Evolutionary conservation across 805 yeast species (phyloP), one percentile per base, ranked within the genome.

Genomic region (Metschnikowia kunwiensis): DNA sequence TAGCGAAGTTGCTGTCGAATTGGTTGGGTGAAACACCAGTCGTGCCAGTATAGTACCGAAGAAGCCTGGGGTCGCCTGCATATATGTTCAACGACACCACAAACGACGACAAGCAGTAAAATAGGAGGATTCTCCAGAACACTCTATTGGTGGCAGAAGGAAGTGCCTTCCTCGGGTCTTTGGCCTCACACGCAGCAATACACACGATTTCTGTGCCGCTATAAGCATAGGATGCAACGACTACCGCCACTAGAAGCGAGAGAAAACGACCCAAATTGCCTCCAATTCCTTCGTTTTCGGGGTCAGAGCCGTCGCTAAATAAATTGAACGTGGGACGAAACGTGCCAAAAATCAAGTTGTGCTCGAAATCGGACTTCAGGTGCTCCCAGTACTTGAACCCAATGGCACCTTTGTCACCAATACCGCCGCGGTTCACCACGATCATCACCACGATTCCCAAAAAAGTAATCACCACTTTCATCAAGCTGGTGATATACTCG

Each of bases 171-270:
- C 93, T 67, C 5, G 95, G 95, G 46, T 83, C 80, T 42, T 80
- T 68, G n/a, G 89, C 84, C 57, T 86, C 95, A 57, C 89, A 85
- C 5, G 91, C 87, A 2, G 93, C 91, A 36, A 85, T 77, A 45
- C 85, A 78, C 9, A 86, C 89, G 55, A 82, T 78, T 48, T 86
- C 95, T 1, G 88, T 82, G 0, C 95, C 95, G 32, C 83, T 77
- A 51, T 80, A 86, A 0, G 94, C 83, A 57, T 81, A 86, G 0
- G 86, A 69, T 0, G 88, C 79, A 14, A 80, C 76, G 30, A 78
- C 60, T 7, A 80, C 61, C 1, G 87, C 86, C 1, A 78, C 73
- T 23, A 81, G 38, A 7, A 83, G 57, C 5, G 84, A 77, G 30
- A 81, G 60, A 34, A 84, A 70, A 27, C 84, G 55, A 0, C 91